Evolutionary conservation across 1,139 yeast genomes (phyloP).

Genomic region (Debaryomyces psychrophilus): DNA sequence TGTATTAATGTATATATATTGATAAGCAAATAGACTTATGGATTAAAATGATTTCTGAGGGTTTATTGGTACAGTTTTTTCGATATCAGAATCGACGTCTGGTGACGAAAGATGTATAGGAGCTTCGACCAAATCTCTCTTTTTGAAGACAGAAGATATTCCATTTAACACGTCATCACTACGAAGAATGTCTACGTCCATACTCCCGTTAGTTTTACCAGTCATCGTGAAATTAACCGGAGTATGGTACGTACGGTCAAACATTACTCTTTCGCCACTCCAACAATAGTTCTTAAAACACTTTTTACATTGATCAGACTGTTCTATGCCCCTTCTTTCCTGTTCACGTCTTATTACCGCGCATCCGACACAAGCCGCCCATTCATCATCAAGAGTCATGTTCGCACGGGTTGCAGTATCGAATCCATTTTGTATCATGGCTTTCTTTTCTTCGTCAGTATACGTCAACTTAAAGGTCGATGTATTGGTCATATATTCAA

Average conservation of each 20-base stretch:
- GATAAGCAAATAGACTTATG: no score
- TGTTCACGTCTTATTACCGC: constrained; percentile 48
- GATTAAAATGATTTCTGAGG: neutral
- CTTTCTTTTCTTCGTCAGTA: constrained; percentile 36
- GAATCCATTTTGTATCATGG: constrained; percentile 44
- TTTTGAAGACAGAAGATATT: constrained; percentile 2
- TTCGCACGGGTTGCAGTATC: constrained; percentile 35
- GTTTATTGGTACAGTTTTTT: constrained; percentile 2
- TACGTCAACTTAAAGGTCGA: constrained; percentile 40
- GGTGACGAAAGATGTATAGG: neutral
- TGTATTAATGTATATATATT: no score
- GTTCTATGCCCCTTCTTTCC: constrained; percentile 42
- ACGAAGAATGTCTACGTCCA: constrained; percentile 3
- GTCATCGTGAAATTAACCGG: constrained; percentile 33
- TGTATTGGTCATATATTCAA: constrained; percentile 39
- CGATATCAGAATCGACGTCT: neutral
- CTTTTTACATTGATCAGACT: constrained; percentile 40
- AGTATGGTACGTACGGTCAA: constrained; percentile 16
- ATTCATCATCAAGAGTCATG: constrained; percentile 39
- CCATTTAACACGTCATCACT: neutral
- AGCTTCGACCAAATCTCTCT: neutral
- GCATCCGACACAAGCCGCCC: constrained; percentile 48
- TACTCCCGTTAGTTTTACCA: constrained; percentile 28
- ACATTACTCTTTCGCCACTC: constrained; percentile 31
- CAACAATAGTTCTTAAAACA: constrained; percentile 48